Evolutionary conservation across 2,329 filamentous ascomycete species (phyloP).

Genomic region (Trichophyton verrucosum): DNA sequence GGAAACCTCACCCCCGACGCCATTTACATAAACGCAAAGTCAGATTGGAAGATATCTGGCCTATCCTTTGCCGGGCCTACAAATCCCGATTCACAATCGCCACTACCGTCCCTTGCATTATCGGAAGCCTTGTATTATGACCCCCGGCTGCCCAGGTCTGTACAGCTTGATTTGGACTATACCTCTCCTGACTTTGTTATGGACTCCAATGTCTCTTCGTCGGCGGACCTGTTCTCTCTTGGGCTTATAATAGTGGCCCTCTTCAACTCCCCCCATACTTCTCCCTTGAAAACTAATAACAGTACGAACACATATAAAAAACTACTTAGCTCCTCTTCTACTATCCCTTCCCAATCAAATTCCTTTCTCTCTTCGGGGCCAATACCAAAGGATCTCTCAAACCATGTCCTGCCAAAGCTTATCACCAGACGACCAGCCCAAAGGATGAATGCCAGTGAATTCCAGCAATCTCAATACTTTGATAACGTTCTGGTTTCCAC

Average conservation of each 20-base stretch:
- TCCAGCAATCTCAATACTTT: constrained; percentile 91
- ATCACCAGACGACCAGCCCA: constrained; percentile 81
- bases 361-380: constrained; percentile 70
- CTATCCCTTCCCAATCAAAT: constrained; percentile 66
- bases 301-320: constrained; percentile 78
- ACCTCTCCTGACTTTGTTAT: constrained; percentile 89
- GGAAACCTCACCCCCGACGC: constrained; percentile 90
- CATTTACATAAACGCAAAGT: constrained; percentile 90
- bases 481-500: constrained; percentile 95
- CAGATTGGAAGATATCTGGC: constrained; percentile 98
- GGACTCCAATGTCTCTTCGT: constrained; percentile 71
- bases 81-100: constrained; percentile 61
- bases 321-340: constrained; percentile 64
- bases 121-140: constrained; percentile 78
- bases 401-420: constrained; percentile 66
- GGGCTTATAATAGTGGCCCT: constrained; percentile 78
- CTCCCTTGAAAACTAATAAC: constrained; percentile 69
- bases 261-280: constrained; percentile 87
- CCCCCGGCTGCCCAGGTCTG: constrained; percentile 62
- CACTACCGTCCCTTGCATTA: constrained; percentile 66
- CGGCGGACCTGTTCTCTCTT: constrained; percentile 87
- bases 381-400: constrained; percentile 64
- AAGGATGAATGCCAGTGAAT: constrained; percentile 75
- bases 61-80: constrained; percentile 76
- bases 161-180: constrained; percentile 87